These are phyloP conservation scores for Citrus sinensis DNA, from an alignment of 345 rosid species.

Conservation along the genomic window DNA sequence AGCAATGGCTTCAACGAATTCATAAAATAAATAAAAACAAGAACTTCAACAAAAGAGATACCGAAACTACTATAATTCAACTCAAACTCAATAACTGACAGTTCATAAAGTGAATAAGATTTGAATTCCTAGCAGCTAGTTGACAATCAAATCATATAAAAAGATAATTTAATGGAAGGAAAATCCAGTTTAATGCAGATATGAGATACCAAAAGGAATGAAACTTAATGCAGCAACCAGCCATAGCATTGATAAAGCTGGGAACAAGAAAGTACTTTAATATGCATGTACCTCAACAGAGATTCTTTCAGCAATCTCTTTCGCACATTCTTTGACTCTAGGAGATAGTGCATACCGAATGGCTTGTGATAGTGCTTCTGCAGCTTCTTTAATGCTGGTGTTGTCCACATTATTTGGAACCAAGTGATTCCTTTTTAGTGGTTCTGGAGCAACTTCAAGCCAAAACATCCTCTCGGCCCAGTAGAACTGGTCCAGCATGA, in stretches of 20 bases:
- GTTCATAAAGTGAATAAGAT: not conserved
- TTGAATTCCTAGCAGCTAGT: not conserved
- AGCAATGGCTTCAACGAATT: too few relatives aligned
- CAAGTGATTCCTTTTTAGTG: constrained; percentile 56
- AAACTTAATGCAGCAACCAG: not conserved
- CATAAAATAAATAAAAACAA: not conserved
- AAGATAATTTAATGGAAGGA: not conserved
- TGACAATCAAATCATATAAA: not conserved
- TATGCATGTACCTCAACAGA: constrained; percentile 56
- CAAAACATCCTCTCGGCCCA: constrained; percentile 94
- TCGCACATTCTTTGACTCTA: constrained; percentile 45
- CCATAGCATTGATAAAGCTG: too few relatives aligned
- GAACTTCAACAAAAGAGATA: not conserved
- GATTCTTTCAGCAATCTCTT: constrained; percentile 47
- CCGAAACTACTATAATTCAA: not conserved
- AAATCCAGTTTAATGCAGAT: not conserved
- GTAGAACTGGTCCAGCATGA: constrained; percentile 88
- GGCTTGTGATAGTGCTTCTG: constrained; percentile 26
- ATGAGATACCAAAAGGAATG: not conserved
- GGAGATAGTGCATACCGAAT: constrained; percentile 44
- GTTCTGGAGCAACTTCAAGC: constrained; percentile 88
- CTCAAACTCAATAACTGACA: not conserved
- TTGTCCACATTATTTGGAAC: constrained; percentile 42
- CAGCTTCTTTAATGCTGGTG: constrained; percentile 39
- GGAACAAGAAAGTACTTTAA: not conserved